Conservation (phyloP, 2,329 filamentous ascomycete genomes). For the Apiospora hydei region DNA sequence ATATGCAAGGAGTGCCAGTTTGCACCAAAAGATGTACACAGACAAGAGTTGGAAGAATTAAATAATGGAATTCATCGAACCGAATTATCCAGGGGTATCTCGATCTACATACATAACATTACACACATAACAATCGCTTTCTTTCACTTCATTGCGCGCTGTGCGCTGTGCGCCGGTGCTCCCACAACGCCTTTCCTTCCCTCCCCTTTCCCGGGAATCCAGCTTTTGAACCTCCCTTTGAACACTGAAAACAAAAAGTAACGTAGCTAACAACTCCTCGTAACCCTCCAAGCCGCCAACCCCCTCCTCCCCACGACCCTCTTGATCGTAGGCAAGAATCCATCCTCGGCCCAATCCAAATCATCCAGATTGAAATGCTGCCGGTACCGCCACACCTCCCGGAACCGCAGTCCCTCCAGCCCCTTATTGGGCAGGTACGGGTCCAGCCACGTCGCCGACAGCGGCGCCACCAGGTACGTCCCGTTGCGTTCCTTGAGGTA, state of each 20-base stretch:
- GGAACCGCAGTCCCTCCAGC: slow-evolving; percentile 66
- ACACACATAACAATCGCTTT: background rate
- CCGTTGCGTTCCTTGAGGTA: slow-evolving; percentile 68
- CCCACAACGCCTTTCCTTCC: background rate
- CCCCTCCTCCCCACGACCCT: slow-evolving; percentile 72
- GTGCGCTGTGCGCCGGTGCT: background rate
- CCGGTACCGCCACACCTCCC: slow-evolving; percentile 73
- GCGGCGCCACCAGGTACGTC: slow-evolving; percentile 76
- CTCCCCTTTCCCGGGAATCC: background rate
- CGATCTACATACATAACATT: slow-evolving; percentile 16
- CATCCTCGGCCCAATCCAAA: slow-evolving; percentile 79
- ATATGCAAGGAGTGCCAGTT: background rate
- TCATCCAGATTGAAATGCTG: slow-evolving; percentile 81
- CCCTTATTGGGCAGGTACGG: slow-evolving; percentile 66
- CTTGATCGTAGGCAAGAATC: slow-evolving; percentile 73
- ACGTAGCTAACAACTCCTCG: slow-evolving; percentile 59
- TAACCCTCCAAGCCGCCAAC: slow-evolving; percentile 69
- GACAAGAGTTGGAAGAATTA: background rate
- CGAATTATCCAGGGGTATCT: slow-evolving; percentile 17
- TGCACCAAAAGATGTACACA: background rate
- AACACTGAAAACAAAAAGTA: background rate
- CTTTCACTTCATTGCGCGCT: background rate
- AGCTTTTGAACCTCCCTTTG: slow-evolving; percentile 21
- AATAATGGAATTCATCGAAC: slow-evolving; percentile 10
- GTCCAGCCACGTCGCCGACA: slow-evolving; percentile 75